Conservation (phyloP, 805 yeast species). For the Wickerhamiella australiensis region DNA sequence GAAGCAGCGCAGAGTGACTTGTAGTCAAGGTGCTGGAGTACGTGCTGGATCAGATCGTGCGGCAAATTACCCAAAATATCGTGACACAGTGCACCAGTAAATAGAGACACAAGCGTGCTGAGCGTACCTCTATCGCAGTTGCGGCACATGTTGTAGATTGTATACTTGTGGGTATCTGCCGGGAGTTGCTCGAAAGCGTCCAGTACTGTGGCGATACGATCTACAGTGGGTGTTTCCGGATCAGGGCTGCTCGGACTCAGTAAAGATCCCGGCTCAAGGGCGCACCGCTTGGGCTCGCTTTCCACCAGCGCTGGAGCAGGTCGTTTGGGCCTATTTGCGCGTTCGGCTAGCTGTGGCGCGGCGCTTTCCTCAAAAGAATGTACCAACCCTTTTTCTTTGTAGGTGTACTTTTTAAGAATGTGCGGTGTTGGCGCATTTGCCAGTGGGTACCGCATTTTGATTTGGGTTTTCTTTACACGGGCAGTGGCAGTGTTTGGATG, state of each 20-base stretch:
- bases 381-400: constrained; percentile 21
- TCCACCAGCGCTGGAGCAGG: constrained; percentile 12
- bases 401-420: constrained; percentile 25
- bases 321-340: constrained; percentile 6
- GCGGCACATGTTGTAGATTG: constrained; percentile 43
- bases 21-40: constrained; percentile 54
- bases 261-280: constrained; percentile 2
- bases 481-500: neutral
- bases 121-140: constrained; percentile 48
- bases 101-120: constrained; percentile 43
- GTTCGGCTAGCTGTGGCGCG: constrained; percentile 13
- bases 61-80: constrained; percentile 68
- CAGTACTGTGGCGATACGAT: constrained; percentile 22
- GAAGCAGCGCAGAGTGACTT: constrained; percentile 48
- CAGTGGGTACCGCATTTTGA: constrained; percentile 23
- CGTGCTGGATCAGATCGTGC: constrained; percentile 53
- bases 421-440: constrained; percentile 27
- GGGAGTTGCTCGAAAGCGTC: constrained; percentile 32
- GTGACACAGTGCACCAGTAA: constrained; percentile 48
- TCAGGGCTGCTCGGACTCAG: constrained; percentile 6
- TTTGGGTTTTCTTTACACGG: too few relatives aligned
- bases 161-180: constrained; percentile 38
- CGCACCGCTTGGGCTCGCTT: constrained; percentile 20
- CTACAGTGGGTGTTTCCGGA: constrained; percentile 6
- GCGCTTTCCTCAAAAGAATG: constrained; percentile 23